phyloP scores from a whole-genome alignment of 169 alveolate species.

The Eimeria falciformis region DNA sequence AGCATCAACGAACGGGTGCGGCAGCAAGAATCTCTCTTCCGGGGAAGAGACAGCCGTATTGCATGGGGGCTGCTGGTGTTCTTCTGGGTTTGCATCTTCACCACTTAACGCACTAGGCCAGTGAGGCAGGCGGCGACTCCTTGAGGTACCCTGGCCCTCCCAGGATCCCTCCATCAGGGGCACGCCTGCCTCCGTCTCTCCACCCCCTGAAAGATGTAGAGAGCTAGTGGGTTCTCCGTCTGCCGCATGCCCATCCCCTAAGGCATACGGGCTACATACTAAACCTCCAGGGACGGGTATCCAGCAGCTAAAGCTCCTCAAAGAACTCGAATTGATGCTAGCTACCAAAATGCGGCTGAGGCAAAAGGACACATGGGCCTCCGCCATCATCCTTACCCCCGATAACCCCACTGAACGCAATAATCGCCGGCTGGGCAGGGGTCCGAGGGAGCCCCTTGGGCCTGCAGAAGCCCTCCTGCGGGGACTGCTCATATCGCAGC shows the following conservation, averaged over 20 bases:
- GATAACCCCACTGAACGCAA: not conserved
- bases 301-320: not conserved
- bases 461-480: conserved; percentile 1
- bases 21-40: not conserved
- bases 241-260: not conserved
- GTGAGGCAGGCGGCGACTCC: not conserved
- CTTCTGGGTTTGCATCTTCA: not conserved
- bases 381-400: conserved; percentile 1
- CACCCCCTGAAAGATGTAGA: not conserved
- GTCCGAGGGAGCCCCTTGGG: not conserved
- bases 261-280: not conserved
- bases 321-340: not conserved
- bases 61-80: not conserved
- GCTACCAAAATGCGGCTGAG: not conserved
- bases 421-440: not conserved
- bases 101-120: not conserved
- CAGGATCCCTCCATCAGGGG: not conserved
- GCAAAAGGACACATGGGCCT: conserved; percentile 25
- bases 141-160: not conserved
- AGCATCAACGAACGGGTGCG: not conserved
- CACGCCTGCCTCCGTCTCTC: not conserved
- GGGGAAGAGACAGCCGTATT: not conserved
- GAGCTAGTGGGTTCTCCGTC: not conserved
- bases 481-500: not conserved
- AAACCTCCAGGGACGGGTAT: not conserved